These are phyloP conservation scores for Wickerhamiella dianesei DNA, from an alignment of 805 yeast species.

Conservation along the genomic window DNA sequence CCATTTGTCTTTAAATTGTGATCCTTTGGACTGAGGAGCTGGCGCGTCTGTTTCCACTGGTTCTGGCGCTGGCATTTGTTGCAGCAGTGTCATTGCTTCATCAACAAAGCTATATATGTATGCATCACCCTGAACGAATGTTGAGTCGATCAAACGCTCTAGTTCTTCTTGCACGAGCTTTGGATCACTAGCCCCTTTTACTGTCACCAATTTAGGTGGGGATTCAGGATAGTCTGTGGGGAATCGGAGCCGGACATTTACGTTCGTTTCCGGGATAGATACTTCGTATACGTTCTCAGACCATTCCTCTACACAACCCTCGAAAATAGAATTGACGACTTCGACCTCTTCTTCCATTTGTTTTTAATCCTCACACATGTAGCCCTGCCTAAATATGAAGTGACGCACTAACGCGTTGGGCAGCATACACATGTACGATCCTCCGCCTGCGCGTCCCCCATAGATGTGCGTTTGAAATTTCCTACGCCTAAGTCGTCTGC, in stretches of 20 bases:
- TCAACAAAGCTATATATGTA: conserved; percentile 72
- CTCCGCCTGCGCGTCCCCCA: no score
- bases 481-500: no score
- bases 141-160: conserved; percentile 38
- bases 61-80: conserved; percentile 1
- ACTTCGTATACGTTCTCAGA: conserved; percentile 32
- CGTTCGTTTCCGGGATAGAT: conserved; percentile 49
- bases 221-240: conserved; percentile 57
- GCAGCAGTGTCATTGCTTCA: conserved; percentile 22
- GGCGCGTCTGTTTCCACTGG: conserved; percentile 29
- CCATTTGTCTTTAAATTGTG: conserved; percentile 49
- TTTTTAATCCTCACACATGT: neutral
- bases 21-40: conserved; percentile 7
- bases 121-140: conserved; percentile 50
- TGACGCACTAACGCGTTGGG: neutral
- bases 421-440: neutral
- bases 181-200: conserved; percentile 30
- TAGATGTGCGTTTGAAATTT: no score
- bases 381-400: neutral
- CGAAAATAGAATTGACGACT: conserved; percentile 81
- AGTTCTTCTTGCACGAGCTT: conserved; percentile 37
- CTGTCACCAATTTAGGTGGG: conserved; percentile 51
- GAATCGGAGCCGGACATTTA: conserved; percentile 54
- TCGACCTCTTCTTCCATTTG: conserved; percentile 51
- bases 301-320: conserved; percentile 35